A percentile compares a stretch with the other conserved stretches of the same genome.
Conservation (phyloP, 2,329 filamentous ascomycete genomes). For the Fusarium austroafricanum region DNA sequence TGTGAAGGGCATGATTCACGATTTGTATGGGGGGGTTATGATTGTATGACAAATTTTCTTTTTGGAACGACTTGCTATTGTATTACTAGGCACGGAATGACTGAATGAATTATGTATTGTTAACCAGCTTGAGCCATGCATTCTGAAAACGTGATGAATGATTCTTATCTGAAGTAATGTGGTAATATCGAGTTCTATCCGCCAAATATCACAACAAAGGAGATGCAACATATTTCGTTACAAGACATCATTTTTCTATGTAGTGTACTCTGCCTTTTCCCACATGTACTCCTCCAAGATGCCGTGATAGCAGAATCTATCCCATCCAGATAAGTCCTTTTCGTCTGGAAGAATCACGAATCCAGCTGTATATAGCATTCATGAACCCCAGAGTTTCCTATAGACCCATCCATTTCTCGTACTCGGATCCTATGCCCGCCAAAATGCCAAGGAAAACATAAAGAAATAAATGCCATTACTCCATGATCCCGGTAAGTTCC, state of each 20-base stretch:
- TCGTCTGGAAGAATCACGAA: conserved; percentile 4
- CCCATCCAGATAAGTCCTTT: conserved; percentile 6
- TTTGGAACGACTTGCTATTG: conserved; percentile 10
- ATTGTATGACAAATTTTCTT: conserved; percentile 21
- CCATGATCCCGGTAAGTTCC: conserved; percentile 4
- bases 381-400: conserved; percentile 4
- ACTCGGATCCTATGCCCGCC: neutral
- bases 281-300: conserved; percentile 14
- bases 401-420: neutral
- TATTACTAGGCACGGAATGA: conserved; percentile 15
- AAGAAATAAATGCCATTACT: conserved; percentile 19
- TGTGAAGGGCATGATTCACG: conserved; percentile 14
- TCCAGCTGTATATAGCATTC: conserved; percentile 1
- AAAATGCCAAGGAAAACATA: conserved; percentile 11
- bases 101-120: conserved; percentile 2
- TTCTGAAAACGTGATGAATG: neutral
- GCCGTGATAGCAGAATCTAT: conserved; percentile 1
- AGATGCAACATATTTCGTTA: neutral
- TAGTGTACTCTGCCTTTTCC: conserved; percentile 2
- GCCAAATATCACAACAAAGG: neutral
- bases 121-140: neutral
- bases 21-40: conserved; percentile 8
- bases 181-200: neutral
- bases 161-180: neutral
- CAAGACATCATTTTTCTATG: conserved; percentile 22